Percentiles rank a stretch among this genome's conserved stretches.
Evolutionary conservation across 495 filamentous ascomycete genomes (phyloP).

Genomic region (Podospora conica): DNA sequence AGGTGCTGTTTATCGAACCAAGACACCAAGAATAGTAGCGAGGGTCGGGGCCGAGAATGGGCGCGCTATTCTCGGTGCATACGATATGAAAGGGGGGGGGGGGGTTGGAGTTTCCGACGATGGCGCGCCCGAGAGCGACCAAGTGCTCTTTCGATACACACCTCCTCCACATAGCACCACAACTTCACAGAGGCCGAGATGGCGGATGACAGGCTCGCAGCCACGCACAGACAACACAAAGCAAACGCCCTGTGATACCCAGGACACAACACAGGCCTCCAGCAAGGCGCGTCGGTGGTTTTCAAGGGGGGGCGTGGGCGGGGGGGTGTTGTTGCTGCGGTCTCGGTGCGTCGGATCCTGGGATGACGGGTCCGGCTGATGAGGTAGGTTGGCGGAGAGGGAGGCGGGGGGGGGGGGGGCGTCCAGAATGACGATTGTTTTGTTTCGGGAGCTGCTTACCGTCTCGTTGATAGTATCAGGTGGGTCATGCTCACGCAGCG

Average conservation of each 20-base stretch:
- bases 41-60: neutral
- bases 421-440: neutral
- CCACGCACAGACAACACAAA: neutral
- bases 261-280: neutral
- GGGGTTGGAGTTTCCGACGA: neutral
- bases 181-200: neutral
- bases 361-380: neutral
- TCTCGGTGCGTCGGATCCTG: conserved; percentile 2
- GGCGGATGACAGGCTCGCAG: neutral
- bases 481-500: neutral
- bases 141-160: neutral
- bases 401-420: neutral
- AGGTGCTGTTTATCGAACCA: neutral
- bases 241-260: neutral
- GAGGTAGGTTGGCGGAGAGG: neutral
- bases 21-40: conserved; percentile 7
- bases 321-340: neutral
- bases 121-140: neutral
- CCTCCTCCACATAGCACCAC: neutral
- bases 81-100: neutral
- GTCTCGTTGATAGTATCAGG: neutral
- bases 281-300: conserved; percentile 1
- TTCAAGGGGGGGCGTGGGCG: neutral
- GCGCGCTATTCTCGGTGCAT: neutral
- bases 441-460: neutral